phyloP scores from a whole-genome alignment of 192 early-diverging fungal genomes.

The Linnemannia schmuckeri region DNA sequence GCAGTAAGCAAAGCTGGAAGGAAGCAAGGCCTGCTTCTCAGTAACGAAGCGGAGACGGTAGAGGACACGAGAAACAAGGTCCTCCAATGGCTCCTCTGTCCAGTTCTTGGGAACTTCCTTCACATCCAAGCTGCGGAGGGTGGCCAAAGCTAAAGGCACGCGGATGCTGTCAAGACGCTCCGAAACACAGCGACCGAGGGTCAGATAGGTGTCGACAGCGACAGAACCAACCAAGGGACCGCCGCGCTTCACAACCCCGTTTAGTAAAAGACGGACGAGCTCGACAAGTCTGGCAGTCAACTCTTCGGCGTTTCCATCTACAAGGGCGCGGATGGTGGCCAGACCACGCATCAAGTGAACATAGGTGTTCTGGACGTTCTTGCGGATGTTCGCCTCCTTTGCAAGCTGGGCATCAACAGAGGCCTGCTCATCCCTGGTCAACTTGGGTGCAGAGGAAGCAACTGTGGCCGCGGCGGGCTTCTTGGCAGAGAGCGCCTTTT shows the following conservation, averaged over 20 bases:
- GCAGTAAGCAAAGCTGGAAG: slow-evolving; percentile 75
- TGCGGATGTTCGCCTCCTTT: slow-evolving; percentile 81
- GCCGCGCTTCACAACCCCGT: slow-evolving; percentile 61
- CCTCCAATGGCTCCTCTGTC: slow-evolving; percentile 60
- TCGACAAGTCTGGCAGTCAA: slow-evolving; percentile 70
- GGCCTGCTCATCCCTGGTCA: slow-evolving; percentile 82
- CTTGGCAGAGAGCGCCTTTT: slow-evolving; percentile 77
- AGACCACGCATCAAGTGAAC: slow-evolving; percentile 71
- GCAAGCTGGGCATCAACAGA: slow-evolving; percentile 77
- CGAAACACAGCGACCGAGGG: slow-evolving; percentile 58
- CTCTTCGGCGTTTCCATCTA: slow-evolving; percentile 67
- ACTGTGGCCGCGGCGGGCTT: slow-evolving; percentile 54
- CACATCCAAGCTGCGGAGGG: slow-evolving; percentile 62
- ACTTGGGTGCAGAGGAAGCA: slow-evolving; percentile 57
- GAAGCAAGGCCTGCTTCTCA: slow-evolving; percentile 66
- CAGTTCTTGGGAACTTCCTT: slow-evolving; percentile 62
- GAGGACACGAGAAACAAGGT: slow-evolving; percentile 71
- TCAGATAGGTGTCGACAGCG: slow-evolving; percentile 70
- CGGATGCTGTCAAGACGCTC: slow-evolving; percentile 60
- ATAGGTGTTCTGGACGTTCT: slow-evolving; percentile 67
- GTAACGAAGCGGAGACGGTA: slow-evolving; percentile 76
- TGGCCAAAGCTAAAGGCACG: slow-evolving; percentile 60
- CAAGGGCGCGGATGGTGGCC: slow-evolving; percentile 73
- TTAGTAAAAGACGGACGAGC: slow-evolving; percentile 68
- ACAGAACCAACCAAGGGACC: slow-evolving; percentile 70